Evolutionary conservation across 257 asterid species (phyloP).

Genomic region (Lantana camara): DNA sequence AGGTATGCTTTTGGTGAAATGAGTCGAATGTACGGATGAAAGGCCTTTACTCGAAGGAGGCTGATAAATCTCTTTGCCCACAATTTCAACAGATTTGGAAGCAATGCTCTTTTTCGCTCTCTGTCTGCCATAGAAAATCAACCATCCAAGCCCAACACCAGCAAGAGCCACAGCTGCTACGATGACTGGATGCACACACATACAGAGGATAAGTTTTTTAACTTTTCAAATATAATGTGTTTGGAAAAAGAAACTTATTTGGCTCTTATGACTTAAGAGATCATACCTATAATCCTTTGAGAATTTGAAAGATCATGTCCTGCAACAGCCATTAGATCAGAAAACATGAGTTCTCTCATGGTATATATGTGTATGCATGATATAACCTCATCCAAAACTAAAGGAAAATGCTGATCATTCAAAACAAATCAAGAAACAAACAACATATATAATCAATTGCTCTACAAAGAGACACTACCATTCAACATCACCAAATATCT

Average conservation of each 20-base stretch:
- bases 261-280: not conserved
- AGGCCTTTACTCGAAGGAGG: constrained; percentile 45
- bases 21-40: constrained; percentile 34
- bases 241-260: not conserved
- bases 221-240: not conserved
- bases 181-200: constrained; percentile 43
- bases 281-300: constrained; percentile 39
- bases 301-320: constrained; percentile 18
- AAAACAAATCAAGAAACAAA: constrained; percentile 5
- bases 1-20: constrained; percentile 45
- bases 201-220: not conserved
- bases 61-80: constrained; percentile 41
- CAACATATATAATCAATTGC: not conserved
- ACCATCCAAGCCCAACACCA: constrained; percentile 55
- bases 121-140: constrained; percentile 51
- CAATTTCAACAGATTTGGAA: constrained; percentile 25
- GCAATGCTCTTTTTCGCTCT: constrained; percentile 44
- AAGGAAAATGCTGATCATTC: not conserved
- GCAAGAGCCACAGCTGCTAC: constrained; percentile 68
- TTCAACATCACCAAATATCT: constrained; percentile 4
- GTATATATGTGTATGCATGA: too few relatives aligned
- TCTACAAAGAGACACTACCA: not conserved
- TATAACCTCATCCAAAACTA: not conserved
- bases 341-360: constrained; percentile 22
- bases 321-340: constrained; percentile 26